Conservation (phyloP, 495 filamentous ascomycete genomes). For the Neurospora sublineolata region DNA sequence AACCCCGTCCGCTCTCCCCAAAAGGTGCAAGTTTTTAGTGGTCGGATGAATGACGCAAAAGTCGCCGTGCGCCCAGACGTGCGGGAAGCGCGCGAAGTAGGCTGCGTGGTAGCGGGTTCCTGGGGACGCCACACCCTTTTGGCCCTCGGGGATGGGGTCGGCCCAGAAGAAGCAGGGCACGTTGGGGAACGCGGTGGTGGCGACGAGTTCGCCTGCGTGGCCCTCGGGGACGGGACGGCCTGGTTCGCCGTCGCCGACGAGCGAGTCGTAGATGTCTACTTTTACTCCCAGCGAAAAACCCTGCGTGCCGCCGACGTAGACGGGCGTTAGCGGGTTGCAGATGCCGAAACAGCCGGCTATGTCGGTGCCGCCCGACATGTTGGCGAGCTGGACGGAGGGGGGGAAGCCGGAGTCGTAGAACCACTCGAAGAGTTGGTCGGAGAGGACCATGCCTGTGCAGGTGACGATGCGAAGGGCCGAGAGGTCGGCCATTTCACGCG, state of each 20-base stretch:
- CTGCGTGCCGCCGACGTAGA: constrained; percentile 62
- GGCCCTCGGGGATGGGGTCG: constrained; percentile 31
- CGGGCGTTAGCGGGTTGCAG: constrained; percentile 56
- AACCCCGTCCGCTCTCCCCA: constrained; percentile 80
- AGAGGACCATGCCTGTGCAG: constrained; percentile 69
- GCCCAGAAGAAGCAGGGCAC: constrained; percentile 65
- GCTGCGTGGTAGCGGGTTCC: constrained; percentile 51
- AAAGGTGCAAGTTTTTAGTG: constrained; percentile 44
- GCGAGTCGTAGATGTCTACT: constrained; percentile 57
- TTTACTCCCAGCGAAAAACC: constrained; percentile 52
- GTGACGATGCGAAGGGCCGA: constrained; percentile 46
- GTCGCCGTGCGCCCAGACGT: constrained; percentile 75
- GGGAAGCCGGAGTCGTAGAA: constrained; percentile 76
- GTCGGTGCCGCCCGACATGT: constrained; percentile 72
- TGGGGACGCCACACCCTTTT: constrained; percentile 13
- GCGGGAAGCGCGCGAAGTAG: constrained; percentile 61
- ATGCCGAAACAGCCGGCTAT: constrained; percentile 58
- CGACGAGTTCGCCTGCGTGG: constrained; percentile 61
- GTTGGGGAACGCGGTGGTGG: constrained; percentile 57
- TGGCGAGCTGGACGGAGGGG: constrained; percentile 46
- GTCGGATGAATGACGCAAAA: constrained; percentile 59
- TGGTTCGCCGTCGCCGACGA: constrained; percentile 34
- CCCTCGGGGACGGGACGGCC: constrained; percentile 47
- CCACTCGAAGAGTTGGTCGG: constrained; percentile 63
- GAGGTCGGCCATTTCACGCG: constrained; percentile 50